Conservation (phyloP, 257 asterid species). For the Solanum commersonii region DNA sequence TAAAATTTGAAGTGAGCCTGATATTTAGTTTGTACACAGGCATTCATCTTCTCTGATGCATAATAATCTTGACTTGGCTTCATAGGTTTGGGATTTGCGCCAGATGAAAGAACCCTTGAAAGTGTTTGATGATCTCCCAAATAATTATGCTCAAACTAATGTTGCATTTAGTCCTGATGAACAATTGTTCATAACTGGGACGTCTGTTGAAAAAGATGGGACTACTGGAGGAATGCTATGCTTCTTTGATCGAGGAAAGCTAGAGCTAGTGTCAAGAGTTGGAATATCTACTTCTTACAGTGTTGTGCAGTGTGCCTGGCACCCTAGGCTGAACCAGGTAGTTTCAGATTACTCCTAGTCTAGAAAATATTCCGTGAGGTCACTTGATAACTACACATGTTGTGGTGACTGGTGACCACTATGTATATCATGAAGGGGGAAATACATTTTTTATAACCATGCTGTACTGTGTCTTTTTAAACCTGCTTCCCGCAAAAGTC, state of each 20-base stretch:
- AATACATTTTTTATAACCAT: background rate
- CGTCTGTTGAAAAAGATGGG: slow-evolving; percentile 69
- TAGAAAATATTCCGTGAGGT: background rate
- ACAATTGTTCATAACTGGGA: slow-evolving; percentile 77
- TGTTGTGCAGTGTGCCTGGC: slow-evolving; percentile 95
- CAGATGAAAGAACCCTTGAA: slow-evolving; percentile 64
- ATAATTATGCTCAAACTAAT: slow-evolving; percentile 85
- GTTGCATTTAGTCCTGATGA: slow-evolving; percentile 83
- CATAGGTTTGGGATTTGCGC: slow-evolving; percentile 89
- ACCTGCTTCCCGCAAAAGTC: background rate
- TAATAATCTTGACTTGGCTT: background rate
- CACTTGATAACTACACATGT: background rate
- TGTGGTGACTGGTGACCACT: background rate
- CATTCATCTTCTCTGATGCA: background rate
- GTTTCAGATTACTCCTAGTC: background rate
- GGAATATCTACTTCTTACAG: slow-evolving; percentile 82
- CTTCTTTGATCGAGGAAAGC: slow-evolving; percentile 65
- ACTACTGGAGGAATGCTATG: slow-evolving; percentile 77
- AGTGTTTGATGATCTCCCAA: slow-evolving; percentile 70
- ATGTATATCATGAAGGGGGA: background rate
- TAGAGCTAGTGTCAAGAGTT: slow-evolving; percentile 72
- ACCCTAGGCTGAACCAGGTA: slow-evolving; percentile 93
- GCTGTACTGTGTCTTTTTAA: background rate
- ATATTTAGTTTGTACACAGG: background rate
- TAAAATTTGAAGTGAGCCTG: background rate